phyloP scores from a whole-genome alignment of 2,329 filamentous ascomycete species.

The Cladophialophora exuberans region DNA sequence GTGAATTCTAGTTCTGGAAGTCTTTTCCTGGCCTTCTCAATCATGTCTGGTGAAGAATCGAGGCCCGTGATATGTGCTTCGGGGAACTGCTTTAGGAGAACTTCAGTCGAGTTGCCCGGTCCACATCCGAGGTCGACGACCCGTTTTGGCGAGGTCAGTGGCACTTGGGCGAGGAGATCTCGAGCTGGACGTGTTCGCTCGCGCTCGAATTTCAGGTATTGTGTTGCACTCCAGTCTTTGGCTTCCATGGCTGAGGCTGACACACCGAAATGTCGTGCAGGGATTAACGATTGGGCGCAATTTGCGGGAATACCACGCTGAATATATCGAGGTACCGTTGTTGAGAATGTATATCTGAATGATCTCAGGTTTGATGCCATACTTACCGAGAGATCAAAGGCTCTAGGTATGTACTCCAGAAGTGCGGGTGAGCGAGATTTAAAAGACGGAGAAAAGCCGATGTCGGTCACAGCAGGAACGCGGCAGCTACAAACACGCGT shows the following conservation, averaged over 20 bases:
- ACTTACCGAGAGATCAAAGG: too few species aligned
- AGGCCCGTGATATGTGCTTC: slow-evolving; percentile 53
- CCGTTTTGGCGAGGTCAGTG: slow-evolving; percentile 43
- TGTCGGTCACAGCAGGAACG: too few species aligned
- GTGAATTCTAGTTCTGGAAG: slow-evolving; percentile 51
- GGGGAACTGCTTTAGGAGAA: slow-evolving; percentile 54
- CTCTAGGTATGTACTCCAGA: too few species aligned
- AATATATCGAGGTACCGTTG: too few species aligned
- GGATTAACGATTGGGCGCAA: too few species aligned
- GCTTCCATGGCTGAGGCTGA: slow-evolving; percentile 6
- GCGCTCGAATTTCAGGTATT: slow-evolving; percentile 60
- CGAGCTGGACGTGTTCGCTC: slow-evolving; percentile 58
- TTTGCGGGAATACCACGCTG: too few species aligned
- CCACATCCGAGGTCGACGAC: slow-evolving; percentile 65
- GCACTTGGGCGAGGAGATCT: slow-evolving; percentile 57
- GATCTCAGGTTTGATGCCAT: too few species aligned
- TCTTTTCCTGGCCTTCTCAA: slow-evolving; percentile 49
- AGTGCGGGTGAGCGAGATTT: too few species aligned
- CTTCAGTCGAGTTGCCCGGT: slow-evolving; percentile 61
- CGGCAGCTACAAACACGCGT: too few species aligned
- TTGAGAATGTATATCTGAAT: too few species aligned
- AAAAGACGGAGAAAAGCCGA: too few species aligned
- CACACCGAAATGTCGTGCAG: background rate
- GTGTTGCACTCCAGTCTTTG: slow-evolving; percentile 58
- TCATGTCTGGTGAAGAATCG: slow-evolving; percentile 61